phyloP scores from a whole-genome alignment of 2,329 filamentous ascomycete genomes.

The Ophiostoma montium region DNA sequence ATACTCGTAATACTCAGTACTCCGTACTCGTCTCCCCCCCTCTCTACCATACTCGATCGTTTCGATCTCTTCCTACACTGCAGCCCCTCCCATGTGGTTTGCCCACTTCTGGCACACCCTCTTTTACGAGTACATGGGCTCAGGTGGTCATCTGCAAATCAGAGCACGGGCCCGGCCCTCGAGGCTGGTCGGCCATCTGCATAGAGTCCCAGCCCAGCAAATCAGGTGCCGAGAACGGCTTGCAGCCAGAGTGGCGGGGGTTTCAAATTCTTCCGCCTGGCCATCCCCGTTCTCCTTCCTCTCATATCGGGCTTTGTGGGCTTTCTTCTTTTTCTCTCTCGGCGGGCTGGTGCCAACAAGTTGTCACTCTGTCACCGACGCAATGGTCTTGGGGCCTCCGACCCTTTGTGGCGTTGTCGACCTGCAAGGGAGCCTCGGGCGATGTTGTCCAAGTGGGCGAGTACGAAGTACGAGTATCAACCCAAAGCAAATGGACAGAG shows the following conservation, averaged over 20 bases:
- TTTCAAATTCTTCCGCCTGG: too few relatives aligned
- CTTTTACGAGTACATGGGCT: conserved; percentile 7
- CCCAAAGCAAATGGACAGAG: too few relatives aligned
- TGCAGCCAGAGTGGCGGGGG: not conserved
- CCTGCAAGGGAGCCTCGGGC: too few relatives aligned
- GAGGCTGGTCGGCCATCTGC: conserved; percentile 9
- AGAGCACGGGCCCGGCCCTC: conserved; percentile 5
- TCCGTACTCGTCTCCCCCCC: too few relatives aligned
- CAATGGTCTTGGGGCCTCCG: too few relatives aligned
- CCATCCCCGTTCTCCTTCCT: too few relatives aligned
- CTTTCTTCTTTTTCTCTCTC: too few relatives aligned
- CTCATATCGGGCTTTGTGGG: too few relatives aligned
- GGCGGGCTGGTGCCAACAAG: too few relatives aligned
- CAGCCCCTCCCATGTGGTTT: not conserved
- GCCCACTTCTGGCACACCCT: conserved; percentile 3
- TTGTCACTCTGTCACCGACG: not conserved
- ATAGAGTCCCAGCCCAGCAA: conserved; percentile 2
- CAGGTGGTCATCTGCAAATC: conserved; percentile 7
- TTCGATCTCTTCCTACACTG: not conserved
- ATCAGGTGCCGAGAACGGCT: conserved; percentile 1
- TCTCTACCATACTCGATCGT: not conserved
- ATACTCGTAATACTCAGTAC: not conserved
- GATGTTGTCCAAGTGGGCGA: too few relatives aligned
- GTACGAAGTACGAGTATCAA: too few relatives aligned
- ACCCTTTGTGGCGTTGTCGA: too few relatives aligned